Conservation (phyloP, 768 basidiomycete species). For the Leccinum longicurvipes region DNA sequence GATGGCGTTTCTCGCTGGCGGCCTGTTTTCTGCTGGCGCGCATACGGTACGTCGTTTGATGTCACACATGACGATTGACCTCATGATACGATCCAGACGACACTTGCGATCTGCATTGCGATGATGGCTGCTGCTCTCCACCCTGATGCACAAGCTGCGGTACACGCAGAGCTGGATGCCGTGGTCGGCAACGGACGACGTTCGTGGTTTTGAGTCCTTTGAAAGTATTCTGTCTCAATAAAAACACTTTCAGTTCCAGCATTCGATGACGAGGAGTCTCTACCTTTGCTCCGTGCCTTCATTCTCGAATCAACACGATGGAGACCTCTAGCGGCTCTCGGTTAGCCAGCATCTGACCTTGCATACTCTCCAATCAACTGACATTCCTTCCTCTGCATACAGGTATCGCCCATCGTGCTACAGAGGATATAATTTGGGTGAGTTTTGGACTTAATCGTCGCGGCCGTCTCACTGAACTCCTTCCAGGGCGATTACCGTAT, state of each 20-base stretch:
- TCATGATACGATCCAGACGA: constrained; percentile 30
- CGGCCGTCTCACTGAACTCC: not conserved
- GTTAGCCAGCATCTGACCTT: constrained; percentile 3
- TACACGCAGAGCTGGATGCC: constrained; percentile 50
- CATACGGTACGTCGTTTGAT: constrained; percentile 38
- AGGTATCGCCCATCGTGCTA: constrained; percentile 15
- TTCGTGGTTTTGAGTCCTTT: not conserved
- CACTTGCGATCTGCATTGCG: constrained; percentile 45
- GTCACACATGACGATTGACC: not conserved
- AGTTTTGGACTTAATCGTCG: not conserved
- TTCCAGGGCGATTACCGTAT: constrained; percentile 16
- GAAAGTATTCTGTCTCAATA: not conserved
- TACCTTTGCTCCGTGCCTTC: constrained; percentile 34
- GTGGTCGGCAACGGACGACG: constrained; percentile 39
- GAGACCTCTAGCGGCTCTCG: constrained; percentile 27
- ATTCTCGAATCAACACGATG: constrained; percentile 35
- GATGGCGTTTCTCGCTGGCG: constrained; percentile 54
- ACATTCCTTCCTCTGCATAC: not conserved
- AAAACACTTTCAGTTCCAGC: constrained; percentile 29
- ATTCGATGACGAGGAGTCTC: constrained; percentile 29
- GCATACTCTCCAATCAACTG: too few species aligned
- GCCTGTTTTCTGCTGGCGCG: constrained; percentile 55
- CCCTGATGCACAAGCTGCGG: constrained; percentile 45
- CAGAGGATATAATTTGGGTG: constrained; percentile 18
- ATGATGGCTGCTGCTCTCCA: constrained; percentile 49